A percentile compares a stretch with the other conserved stretches of the same genome.
These are phyloP conservation scores for Phytophthora brassicae DNA, from an alignment of 352 stramenopile species.

Conservation along the genomic window DNA sequence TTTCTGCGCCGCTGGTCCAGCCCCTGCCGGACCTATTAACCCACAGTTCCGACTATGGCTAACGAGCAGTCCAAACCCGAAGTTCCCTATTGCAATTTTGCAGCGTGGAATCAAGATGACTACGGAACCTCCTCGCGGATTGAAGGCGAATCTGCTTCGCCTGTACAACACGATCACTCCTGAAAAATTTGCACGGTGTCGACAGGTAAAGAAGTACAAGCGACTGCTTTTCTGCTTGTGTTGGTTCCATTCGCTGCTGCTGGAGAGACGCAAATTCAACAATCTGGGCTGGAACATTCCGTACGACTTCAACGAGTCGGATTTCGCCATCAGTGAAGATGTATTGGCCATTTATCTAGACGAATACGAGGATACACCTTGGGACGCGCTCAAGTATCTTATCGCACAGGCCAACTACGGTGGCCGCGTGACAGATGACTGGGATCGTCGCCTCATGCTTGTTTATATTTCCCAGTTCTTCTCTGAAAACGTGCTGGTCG, in stretches of 20 bases:
- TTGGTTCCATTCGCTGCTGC: constrained; percentile 95
- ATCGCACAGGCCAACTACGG: constrained; percentile 97
- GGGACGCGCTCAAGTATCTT: constrained; percentile 95
- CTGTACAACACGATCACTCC: constrained; percentile 94
- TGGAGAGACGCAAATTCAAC: constrained; percentile 97
- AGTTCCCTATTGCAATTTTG: constrained; percentile 95
- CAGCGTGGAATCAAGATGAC: constrained; percentile 97
- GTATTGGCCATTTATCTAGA: constrained; percentile 95
- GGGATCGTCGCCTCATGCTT: constrained; percentile 94
- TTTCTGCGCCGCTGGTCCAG: constrained; percentile 59
- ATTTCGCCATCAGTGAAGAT: constrained; percentile 96
- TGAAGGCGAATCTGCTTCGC: constrained; percentile 92
- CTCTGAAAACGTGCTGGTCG: constrained; percentile 83
- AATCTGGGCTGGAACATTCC: constrained; percentile 97
- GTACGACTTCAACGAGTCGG: constrained; percentile 97
- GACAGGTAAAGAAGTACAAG: constrained; percentile 90
- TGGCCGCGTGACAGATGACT: constrained; percentile 95
- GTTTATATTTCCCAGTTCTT: constrained; percentile 97
- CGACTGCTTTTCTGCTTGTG: constrained; percentile 93
- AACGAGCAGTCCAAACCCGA: constrained; percentile 90
- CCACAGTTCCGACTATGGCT: constrained; percentile 93
- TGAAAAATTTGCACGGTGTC: constrained; percentile 86
- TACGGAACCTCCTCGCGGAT: constrained; percentile 91
- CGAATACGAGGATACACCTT: constrained; percentile 91
- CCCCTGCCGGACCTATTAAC: constrained; percentile 57